Base-by-base conservation (phyloP, 306 rosid species). In the Medicago truncatula region DNA sequence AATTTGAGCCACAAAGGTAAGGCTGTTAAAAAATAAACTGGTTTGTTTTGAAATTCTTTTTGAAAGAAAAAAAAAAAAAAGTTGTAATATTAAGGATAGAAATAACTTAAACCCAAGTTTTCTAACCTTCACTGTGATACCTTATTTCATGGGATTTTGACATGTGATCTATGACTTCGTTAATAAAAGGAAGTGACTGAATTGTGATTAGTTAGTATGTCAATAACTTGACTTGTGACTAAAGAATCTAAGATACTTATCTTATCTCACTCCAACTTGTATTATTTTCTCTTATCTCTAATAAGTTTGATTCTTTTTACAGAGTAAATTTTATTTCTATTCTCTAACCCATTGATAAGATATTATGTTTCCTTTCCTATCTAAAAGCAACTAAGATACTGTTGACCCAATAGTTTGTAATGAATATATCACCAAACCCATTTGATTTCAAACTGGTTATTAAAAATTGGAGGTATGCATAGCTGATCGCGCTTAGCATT, bases 71-170 rank as follows among this genome's bases (percentile, higher is more conserved):
- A 3, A 28, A 20, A 43, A 38, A 28, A 3, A 28, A 20, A 43
- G 16, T 47, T 56, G 50, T 76, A 4, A 52, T 47, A 9, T 66
- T 74, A 39, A n/a, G 31, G 47, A 49, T 67, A 67, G 67, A 13
- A 47, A 57, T 38, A 43, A 74, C 21, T 59, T 38, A 38, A 75
- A 60, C 59, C 52, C 72, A 68, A 68, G 52, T 74, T 47, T 58
- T 69, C 6, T 38, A 34, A 34, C 38, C 7, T 34, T 34, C 38
- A 34, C 38, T 34, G 38, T 34, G 38, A 6, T 34, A 34, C 38
- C 38, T 34, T 34, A 34, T 34, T 34, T 34, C 38, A 34, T 34
- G 7, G 38, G 38, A 34, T 34, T 34, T 34, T 34, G 38, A 34
- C 38, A 34, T 34, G 38, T 34, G 38, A 34, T 34, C 7, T 34